Evolutionary conservation across 2,329 filamentous ascomycete genomes (phyloP), one percentile per base, ranked within the genome.

Genomic region (Thelonectria olida): DNA sequence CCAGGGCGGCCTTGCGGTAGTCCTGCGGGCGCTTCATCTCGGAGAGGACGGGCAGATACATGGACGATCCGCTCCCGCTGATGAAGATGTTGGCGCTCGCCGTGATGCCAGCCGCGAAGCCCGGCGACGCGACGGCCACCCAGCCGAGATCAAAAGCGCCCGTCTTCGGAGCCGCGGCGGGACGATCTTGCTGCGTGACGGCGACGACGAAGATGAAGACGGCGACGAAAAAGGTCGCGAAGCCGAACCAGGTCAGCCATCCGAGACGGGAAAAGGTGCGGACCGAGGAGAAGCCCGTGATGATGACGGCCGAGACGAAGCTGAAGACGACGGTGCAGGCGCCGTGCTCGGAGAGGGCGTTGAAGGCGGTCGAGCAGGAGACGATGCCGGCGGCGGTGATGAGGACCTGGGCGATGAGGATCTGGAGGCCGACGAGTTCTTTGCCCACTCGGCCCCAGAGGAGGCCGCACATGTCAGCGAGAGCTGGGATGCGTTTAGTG

Each of bases 81-180:
- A 85, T 81, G 68, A 88, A 87, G 48, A 88, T 85, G 3, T 82
- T 85, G 4, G 78, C 78, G 0, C 79, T 76, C 42, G 84, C 84
- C 0, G 80, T 80, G 61, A 88, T 86, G 1, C 84, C 86, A 0
- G 78, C 81, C 0, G 80, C 80, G 67, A 88, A 88, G 15, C 77
- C 81, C 0, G 85, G 84, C 61, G 82, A 73, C 0, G 77, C 81
- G 47, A 88, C 81, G 4, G 79, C 79, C 25, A 78, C 73, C 67
- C 80, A 88, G 15, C 84, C 86, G 1, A 88, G 77, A 0, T 88
- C 84, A 65, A 78, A 88, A 22, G 79, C 75, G 0, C 86, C 86
- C 0, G 80, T 81, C 58, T 80, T 78, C 2, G 86, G 86, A 1
- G 86, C 86, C 1, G 84, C 82, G 1, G 85, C 85, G 9, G 85